Base-by-base conservation (phyloP, 75 land plant genomes). In the Cryptomeria japonica region DNA sequence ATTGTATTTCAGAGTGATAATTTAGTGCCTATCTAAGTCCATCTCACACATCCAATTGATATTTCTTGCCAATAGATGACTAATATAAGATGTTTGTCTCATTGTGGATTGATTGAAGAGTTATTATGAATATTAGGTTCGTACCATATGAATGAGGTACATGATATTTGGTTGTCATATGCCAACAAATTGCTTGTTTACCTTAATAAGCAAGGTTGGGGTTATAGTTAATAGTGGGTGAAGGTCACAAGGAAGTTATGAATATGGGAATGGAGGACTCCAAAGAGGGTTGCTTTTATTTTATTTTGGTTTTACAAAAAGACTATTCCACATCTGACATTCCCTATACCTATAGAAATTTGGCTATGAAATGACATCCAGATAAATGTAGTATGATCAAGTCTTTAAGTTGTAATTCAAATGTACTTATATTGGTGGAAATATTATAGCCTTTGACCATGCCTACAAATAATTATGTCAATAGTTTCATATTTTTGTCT, bases 321-420 rank as follows among this genome's bases (percentile, higher is more conserved):
- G 93, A 91, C 53, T 95, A 93, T 88, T 89, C 96, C 19, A 80
- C 85, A 1, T 18, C 90, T 1, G 96, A 93, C 28, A 91, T 95
- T n/a, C 84, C 92, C 31, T 88, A 55, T 76, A 92, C 96, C 2
- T 95, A 95, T 84, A 95, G 91, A 91, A 93, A 90, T 73, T 93
- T 95, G 72, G 96, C 96, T 11, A 56, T 92, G 96, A 93, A 86
- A 86, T 95, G 94, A 93, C 96, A 95, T 68, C 96, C 94, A 28
- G 96, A 95, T 89, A 90, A 92, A 5, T 92, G 90, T 53, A 87
- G 90, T 2, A 91, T 93, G 0, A 88, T 90, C 3, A 92, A 91
- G 15, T 88, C 89, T 78, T n/a, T n/a, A n/a, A n/a, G n/a, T n/a
- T n/a, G n/a, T n/a, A n/a, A n/a, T n/a, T n/a, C n/a, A n/a, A n/a